Percentiles rank a stretch among this genome's conserved stretches.
These are phyloP conservation scores for Gastrodia elata DNA, from an alignment of 106 monocot genomes.

Conservation along the genomic window DNA sequence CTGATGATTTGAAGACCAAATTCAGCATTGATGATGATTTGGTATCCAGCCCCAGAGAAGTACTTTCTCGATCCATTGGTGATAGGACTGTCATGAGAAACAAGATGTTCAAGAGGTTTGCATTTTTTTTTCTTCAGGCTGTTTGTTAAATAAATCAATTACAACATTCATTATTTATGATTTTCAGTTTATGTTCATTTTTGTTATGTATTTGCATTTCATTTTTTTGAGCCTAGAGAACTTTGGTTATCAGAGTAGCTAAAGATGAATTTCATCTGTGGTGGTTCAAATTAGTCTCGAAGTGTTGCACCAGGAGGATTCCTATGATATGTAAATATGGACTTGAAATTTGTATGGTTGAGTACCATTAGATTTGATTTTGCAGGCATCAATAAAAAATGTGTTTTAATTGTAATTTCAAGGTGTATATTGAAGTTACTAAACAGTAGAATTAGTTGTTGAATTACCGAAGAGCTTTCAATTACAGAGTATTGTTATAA, in stretches of 20 bases:
- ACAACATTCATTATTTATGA: not conserved
- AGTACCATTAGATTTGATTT: too few relatives aligned
- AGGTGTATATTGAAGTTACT: too few relatives aligned
- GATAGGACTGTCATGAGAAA: constrained; percentile 60
- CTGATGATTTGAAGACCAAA: constrained; percentile 89
- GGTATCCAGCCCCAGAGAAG: constrained; percentile 60
- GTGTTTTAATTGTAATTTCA: too few relatives aligned
- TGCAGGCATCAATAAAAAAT: too few relatives aligned
- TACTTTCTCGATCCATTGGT: constrained; percentile 65
- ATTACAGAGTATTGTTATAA: too few relatives aligned
- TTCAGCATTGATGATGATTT: constrained; percentile 70
- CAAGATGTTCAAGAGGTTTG: constrained; percentile 57
- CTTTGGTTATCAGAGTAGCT: too few relatives aligned
- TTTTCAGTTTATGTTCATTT: not conserved
- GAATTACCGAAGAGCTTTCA: too few relatives aligned
- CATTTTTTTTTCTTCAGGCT: not conserved
- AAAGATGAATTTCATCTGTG: too few relatives aligned
- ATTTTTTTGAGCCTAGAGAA: not conserved
- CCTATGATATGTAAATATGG: too few relatives aligned
- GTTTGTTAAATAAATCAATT: not conserved
- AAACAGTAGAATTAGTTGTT: too few relatives aligned
- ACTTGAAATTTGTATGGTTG: not conserved
- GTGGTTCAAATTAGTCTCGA: too few relatives aligned
- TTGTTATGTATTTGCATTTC: not conserved
- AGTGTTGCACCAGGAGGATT: too few relatives aligned